These are phyloP conservation scores for Peronospora tabacina DNA, from an alignment of 352 stramenopile genomes.

Conservation along the genomic window DNA sequence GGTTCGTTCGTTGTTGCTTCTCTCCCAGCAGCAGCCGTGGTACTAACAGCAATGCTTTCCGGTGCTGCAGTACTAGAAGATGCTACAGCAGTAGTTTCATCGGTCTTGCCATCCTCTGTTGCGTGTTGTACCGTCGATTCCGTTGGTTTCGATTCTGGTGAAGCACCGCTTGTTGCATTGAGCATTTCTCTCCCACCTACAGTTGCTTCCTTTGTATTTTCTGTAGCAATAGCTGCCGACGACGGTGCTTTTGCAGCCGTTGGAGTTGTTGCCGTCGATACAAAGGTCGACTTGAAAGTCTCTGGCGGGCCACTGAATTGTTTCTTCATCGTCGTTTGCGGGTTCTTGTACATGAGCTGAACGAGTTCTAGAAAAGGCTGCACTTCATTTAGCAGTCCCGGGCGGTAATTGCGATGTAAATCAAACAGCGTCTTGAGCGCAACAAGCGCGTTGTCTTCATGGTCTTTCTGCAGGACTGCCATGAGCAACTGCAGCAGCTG, in stretches of 20 bases:
- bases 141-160: constrained; percentile 6
- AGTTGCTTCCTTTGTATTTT: constrained; percentile 9
- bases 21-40: constrained; percentile 2
- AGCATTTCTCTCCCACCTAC: constrained; percentile 3
- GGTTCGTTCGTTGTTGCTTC: constrained; percentile 30
- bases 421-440: constrained; percentile 95
- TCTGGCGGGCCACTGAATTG: constrained; percentile 63
- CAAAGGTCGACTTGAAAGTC: constrained; percentile 21
- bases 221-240: constrained; percentile 3
- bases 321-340: constrained; percentile 77
- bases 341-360: constrained; percentile 87
- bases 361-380: constrained; percentile 84
- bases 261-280: constrained; percentile 16
- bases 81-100: constrained; percentile 4
- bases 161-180: constrained; percentile 1
- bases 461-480: constrained; percentile 91
- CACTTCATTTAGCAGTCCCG: constrained; percentile 86
- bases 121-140: constrained; percentile 1
- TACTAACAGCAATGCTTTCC: constrained; percentile 12
- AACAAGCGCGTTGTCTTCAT: constrained; percentile 95
- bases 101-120: constrained; percentile 1
- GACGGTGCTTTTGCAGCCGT: constrained; percentile 19
- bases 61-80: constrained; percentile 3
- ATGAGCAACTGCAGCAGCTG: constrained; percentile 90
- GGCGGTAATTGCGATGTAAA: constrained; percentile 94